A percentile compares a stretch with the other conserved stretches of the same genome.
phyloP scores from a whole-genome alignment of 495 filamentous ascomycete species.

The Pyrenula massariospora region DNA sequence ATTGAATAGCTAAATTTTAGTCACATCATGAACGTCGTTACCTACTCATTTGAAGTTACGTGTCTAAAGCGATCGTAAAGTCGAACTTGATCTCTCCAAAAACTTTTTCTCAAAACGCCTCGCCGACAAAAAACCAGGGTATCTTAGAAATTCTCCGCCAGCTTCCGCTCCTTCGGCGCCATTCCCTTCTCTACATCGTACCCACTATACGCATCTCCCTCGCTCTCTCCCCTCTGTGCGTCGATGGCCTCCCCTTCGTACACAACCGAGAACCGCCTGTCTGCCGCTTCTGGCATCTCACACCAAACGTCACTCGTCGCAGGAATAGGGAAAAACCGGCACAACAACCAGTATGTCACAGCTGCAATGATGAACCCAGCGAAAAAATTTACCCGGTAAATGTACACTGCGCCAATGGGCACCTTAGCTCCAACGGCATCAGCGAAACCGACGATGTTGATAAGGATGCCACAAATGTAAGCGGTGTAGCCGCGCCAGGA shows the following conservation, averaged over 20 bases:
- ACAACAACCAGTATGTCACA: conserved; percentile 57
- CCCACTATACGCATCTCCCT: not conserved
- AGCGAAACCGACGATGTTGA: conserved; percentile 89
- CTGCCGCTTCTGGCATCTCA: conserved; percentile 58
- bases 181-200: not conserved
- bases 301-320: conserved; percentile 67
- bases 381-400: conserved; percentile 89
- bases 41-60: too few species aligned
- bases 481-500: conserved; percentile 76
- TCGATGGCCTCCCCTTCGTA: conserved; percentile 26
- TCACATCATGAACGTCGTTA: too few species aligned
- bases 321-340: conserved; percentile 57
- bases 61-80: too few species aligned
- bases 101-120: too few species aligned
- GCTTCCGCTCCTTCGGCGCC: not conserved
- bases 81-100: too few species aligned
- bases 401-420: conserved; percentile 65
- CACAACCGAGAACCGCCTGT: conserved; percentile 20
- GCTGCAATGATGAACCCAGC: conserved; percentile 64
- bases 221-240: conserved; percentile 1
- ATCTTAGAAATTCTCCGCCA: not conserved
- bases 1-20: too few species aligned
- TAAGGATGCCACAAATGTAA: conserved; percentile 74
- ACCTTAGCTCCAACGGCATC: conserved; percentile 68
- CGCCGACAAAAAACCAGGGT: too few species aligned